Evolutionary conservation across 805 yeast genomes (phyloP).

Genomic region (Candida mattraensis): DNA sequence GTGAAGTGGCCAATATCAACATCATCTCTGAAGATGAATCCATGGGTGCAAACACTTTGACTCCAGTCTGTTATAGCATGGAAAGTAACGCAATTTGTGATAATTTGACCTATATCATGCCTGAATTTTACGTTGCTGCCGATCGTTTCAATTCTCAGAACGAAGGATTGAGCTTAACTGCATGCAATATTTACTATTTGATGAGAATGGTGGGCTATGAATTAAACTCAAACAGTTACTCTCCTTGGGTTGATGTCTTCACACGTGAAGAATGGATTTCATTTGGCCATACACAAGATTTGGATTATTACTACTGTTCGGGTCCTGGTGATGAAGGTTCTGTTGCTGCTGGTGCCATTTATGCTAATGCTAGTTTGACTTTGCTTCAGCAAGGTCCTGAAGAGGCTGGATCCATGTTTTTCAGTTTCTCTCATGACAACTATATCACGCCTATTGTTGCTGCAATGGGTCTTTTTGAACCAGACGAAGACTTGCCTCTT

Average conservation of each 20-base stretch:
- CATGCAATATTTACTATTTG: conserved; percentile 47
- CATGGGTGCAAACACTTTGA: conserved; percentile 56
- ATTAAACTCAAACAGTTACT: conserved; percentile 61
- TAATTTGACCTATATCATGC: conserved; percentile 36
- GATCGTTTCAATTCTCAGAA: conserved; percentile 51
- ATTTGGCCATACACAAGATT: conserved; percentile 56
- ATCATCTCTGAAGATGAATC: conserved; percentile 45
- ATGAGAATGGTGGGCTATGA: conserved; percentile 71
- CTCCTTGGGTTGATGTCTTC: conserved; percentile 64
- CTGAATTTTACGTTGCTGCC: conserved; percentile 48
- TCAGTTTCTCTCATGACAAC: conserved; percentile 47
- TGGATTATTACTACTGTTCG: conserved; percentile 53
- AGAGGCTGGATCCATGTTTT: conserved; percentile 9
- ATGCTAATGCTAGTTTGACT: conserved; percentile 44
- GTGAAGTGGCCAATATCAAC: conserved; percentile 35
- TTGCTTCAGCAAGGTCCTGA: conserved; percentile 30
- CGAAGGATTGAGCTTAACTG: conserved; percentile 49
- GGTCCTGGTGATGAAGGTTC: conserved; percentile 62
- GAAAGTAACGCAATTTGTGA: conserved; percentile 31
- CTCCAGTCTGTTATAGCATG: conserved; percentile 33
- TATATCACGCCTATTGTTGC: conserved; percentile 50
- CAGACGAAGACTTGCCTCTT: conserved; percentile 36
- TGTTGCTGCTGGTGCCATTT: conserved; percentile 55
- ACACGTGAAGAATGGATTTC: conserved; percentile 64
- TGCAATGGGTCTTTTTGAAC: conserved; percentile 46